Percentiles rank a stretch among this genome's conserved stretches.
Conservation (phyloP, 768 basidiomycete species). For the Cystobasidium onofrii region DNA sequence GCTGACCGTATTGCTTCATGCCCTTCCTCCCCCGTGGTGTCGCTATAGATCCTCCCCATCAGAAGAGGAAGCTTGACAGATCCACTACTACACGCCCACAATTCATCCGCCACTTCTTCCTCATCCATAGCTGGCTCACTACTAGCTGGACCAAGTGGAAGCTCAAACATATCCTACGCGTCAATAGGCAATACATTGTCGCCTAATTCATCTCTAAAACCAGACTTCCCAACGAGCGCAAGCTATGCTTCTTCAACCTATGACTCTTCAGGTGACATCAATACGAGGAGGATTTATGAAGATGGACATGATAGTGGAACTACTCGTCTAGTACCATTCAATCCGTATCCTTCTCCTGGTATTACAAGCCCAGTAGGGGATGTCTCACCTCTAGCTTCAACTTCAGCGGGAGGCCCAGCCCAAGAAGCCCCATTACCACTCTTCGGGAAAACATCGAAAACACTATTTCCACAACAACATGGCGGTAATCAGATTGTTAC, state of each 20-base stretch:
- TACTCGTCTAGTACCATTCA: no score
- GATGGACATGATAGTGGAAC: no score
- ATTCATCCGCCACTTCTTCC: not conserved
- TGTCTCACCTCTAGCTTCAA: not conserved
- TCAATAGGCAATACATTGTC: not conserved
- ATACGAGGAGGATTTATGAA: no score
- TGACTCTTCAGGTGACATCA: no score
- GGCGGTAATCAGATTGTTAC: not conserved
- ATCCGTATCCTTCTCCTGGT: no score
- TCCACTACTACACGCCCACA: conserved; percentile 20
- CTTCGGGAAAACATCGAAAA: not conserved
- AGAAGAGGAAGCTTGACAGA: conserved; percentile 26
- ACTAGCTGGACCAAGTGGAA: no score
- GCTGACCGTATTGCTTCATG: no score
- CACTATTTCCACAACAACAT: not conserved
- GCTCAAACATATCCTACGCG: no score
- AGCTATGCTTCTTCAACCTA: not conserved
- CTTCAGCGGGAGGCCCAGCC: not conserved
- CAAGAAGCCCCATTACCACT: not conserved
- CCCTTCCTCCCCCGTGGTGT: not conserved
- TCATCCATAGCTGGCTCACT: no score
- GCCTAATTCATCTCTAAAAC: not conserved
- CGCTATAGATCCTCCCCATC: conserved; percentile 4
- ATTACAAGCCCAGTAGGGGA: no score
- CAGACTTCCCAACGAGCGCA: not conserved